phyloP scores from a whole-genome alignment of 306 rosid species.

The Abrus precatorius region DNA sequence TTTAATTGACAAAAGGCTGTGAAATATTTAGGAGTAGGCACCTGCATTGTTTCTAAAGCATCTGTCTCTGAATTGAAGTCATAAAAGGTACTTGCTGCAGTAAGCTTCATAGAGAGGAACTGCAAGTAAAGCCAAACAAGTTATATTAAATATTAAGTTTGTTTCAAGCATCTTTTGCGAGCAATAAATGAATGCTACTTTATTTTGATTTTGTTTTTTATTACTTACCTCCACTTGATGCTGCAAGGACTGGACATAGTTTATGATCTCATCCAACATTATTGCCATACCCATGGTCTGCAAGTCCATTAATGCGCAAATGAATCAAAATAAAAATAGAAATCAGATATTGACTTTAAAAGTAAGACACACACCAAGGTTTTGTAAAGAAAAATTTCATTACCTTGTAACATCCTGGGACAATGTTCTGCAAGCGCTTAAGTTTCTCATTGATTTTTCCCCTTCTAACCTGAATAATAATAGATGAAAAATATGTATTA shows the following conservation, averaged over 20 bases:
- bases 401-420: slow-evolving; percentile 94
- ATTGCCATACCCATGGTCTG: slow-evolving; percentile 97
- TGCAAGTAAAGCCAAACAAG: slow-evolving; percentile 50
- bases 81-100: slow-evolving; percentile 73
- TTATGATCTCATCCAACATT: slow-evolving; percentile 94
- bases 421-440: slow-evolving; percentile 80
- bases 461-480: slow-evolving; percentile 78
- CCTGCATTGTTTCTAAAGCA: slow-evolving; percentile 71
- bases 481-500: slow-evolving; percentile 31
- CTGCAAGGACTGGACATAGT: slow-evolving; percentile 93
- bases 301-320: slow-evolving; percentile 40
- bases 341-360: not conserved
- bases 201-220: not conserved
- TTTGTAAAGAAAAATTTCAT: not conserved
- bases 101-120: slow-evolving; percentile 91
- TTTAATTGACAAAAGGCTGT: not conserved
- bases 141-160: not conserved
- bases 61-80: slow-evolving; percentile 80
- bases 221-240: slow-evolving; percentile 84
- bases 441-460: slow-evolving; percentile 89
- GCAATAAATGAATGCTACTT: not conserved
- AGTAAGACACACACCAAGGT: not conserved
- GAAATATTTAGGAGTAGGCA: slow-evolving; percentile 38
- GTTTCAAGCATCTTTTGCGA: not conserved
- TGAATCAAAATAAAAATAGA: not conserved